Conservation (phyloP, 1,139 yeast species). For the Yamadazyma oceani region DNA sequence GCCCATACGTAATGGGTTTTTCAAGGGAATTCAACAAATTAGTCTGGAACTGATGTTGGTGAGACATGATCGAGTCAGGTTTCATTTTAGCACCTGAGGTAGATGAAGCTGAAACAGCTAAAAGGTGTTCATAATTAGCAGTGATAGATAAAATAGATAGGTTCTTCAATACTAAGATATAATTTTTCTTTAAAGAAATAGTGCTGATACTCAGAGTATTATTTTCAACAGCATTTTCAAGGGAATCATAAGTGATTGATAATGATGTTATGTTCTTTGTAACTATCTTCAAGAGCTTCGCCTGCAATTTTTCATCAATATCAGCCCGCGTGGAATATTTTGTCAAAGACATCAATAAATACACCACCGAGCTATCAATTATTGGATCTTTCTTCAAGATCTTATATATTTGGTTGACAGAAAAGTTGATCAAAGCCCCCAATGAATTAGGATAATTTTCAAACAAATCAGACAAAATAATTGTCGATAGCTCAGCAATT, state of each 20-base stretch:
- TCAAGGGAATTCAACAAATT: conserved; percentile 32
- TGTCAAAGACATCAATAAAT: conserved; percentile 33
- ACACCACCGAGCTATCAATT: conserved; percentile 30
- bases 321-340: conserved; percentile 41
- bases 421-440: conserved; percentile 36
- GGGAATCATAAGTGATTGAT: conserved; percentile 18
- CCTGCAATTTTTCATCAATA: conserved; percentile 42
- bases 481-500: conserved; percentile 26
- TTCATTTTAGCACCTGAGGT: conserved; percentile 42
- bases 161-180: conserved; percentile 34
- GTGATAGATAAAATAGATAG: conserved; percentile 33
- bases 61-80: conserved; percentile 44
- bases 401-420: conserved; percentile 40
- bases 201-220: conserved; percentile 16
- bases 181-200: conserved; percentile 33
- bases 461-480: conserved; percentile 39
- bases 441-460: conserved; percentile 40
- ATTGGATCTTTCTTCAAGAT: conserved; percentile 37
- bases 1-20: conserved; percentile 29
- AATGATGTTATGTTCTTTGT: conserved; percentile 26
- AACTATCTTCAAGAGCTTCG: conserved; percentile 35
- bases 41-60: conserved; percentile 40
- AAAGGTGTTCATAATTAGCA: conserved; percentile 39
- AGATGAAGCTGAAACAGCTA: conserved; percentile 38
- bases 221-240: conserved; percentile 14